A percentile compares a stretch with the other conserved stretches of the same genome.
phyloP scores from a whole-genome alignment of 306 rosid species.

The Lagenaria siceraria region DNA sequence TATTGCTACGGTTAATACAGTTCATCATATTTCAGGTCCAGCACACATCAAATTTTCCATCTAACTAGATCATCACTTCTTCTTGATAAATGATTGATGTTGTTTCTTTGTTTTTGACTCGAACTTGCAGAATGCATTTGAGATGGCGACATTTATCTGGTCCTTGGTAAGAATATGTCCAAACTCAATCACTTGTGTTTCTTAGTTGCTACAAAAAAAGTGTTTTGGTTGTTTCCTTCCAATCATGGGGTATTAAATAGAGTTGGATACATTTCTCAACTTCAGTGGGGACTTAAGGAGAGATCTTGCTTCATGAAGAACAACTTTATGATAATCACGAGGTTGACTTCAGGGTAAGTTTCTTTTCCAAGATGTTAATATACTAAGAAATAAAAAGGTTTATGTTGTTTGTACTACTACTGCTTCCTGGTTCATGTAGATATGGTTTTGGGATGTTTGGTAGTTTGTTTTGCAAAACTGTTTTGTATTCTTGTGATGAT shows the following conservation, averaged over 20 bases:
- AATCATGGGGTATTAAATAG: not conserved
- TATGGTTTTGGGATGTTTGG: not conserved
- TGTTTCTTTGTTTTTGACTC: constrained; percentile 8
- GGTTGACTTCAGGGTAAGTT: constrained; percentile 69
- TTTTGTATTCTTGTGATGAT: not conserved
- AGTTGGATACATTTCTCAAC: not conserved
- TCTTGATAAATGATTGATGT: constrained; percentile 12
- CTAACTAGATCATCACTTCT: not conserved
- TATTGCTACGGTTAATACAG: constrained; percentile 65
- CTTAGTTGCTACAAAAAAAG: not conserved
- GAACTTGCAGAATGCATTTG: constrained; percentile 75
- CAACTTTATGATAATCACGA: constrained; percentile 56
- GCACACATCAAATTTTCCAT: not conserved
- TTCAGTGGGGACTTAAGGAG: constrained; percentile 72
- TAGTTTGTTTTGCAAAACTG: not conserved
- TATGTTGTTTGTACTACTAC: not conserved
- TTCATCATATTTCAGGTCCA: constrained; percentile 91
- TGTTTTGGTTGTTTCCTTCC: not conserved
- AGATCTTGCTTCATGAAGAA: constrained; percentile 75
- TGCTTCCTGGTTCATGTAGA: not conserved
- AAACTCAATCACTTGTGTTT: not conserved
- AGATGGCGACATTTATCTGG: constrained; percentile 94
- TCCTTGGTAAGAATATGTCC: constrained; percentile 52
- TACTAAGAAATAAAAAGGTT: not conserved
- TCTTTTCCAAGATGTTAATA: not conserved